Conservation (phyloP, 495 filamentous ascomycete genomes). For the Tuber indicum region DNA sequence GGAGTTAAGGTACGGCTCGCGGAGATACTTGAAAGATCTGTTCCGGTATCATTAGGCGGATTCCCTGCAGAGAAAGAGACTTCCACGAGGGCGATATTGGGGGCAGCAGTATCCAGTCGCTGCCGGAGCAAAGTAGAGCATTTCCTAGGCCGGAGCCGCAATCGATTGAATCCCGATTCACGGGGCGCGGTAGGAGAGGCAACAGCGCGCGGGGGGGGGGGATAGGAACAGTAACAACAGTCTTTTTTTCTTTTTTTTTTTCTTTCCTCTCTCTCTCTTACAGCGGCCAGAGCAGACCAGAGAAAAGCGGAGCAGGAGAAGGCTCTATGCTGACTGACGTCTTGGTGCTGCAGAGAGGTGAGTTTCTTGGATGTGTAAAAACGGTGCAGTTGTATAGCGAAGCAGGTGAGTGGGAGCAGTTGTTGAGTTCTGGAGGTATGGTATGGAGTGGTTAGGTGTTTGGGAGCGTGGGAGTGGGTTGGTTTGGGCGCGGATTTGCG, state of each 20-base stretch:
- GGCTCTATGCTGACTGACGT: not conserved
- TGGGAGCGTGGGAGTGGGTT: not conserved
- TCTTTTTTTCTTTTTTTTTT: not conserved
- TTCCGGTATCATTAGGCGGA: conserved; percentile 19
- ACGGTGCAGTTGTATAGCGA: not conserved
- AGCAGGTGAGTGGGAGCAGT: not conserved
- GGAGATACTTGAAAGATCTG: conserved; percentile 34
- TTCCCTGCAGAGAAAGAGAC: not conserved
- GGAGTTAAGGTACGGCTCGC: conserved; percentile 26
- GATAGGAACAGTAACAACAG: not conserved
- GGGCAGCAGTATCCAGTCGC: not conserved
- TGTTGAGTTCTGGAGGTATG: not conserved
- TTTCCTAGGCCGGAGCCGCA: not conserved
- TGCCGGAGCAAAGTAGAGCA: not conserved
- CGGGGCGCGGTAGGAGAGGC: not conserved
- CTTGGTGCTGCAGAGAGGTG: not conserved
- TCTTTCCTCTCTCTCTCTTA: not conserved
- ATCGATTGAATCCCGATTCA: not conserved
- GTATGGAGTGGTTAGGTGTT: not conserved
- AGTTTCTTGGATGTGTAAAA: not conserved
- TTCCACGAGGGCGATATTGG: conserved; percentile 2
- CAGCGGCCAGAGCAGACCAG: not conserved
- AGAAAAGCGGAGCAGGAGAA: not conserved
- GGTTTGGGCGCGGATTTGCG: not conserved
- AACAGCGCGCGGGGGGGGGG: not conserved